Percentiles rank a stretch among this genome's conserved stretches.
Evolutionary conservation across 768 basidiomycete species (phyloP).

Genomic region (Leccinum aurantiacum): DNA sequence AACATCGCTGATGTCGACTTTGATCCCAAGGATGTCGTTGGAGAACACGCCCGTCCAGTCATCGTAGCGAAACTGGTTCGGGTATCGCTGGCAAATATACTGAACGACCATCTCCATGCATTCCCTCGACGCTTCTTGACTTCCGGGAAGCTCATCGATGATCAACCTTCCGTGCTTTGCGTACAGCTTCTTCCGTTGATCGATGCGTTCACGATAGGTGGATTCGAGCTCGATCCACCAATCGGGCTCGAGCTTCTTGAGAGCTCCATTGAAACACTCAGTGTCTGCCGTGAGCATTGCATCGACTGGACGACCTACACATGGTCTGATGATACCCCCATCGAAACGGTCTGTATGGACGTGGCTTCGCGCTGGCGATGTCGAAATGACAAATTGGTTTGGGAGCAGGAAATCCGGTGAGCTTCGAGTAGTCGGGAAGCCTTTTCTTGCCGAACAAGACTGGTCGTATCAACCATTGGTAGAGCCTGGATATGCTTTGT

Average conservation of each 20-base stretch:
- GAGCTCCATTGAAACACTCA: conserved; percentile 28
- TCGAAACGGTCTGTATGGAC: conserved; percentile 56
- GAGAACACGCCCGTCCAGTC: conserved; percentile 36
- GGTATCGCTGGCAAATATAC: conserved; percentile 57
- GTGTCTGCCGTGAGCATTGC: not conserved
- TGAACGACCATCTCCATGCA: conserved; percentile 57
- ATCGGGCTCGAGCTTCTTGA: conserved; percentile 50
- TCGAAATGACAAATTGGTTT: conserved; percentile 43
- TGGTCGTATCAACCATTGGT: conserved; percentile 9
- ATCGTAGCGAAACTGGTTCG: conserved; percentile 47
- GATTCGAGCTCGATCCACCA: conserved; percentile 60
- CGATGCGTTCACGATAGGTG: conserved; percentile 45
- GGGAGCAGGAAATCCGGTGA: conserved; percentile 47
- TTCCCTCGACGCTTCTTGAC: conserved; percentile 48
- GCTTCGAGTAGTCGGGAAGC: conserved; percentile 40
- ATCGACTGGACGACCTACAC: conserved; percentile 36
- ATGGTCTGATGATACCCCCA: conserved; percentile 60
- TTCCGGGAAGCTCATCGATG: conserved; percentile 48
- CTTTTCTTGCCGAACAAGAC: conserved; percentile 7
- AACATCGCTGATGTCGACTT: conserved; percentile 27
- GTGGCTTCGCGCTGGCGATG: conserved; percentile 41
- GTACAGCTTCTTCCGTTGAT: conserved; percentile 43
- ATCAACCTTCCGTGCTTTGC: conserved; percentile 40
- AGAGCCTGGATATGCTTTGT: not conserved
- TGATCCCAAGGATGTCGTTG: conserved; percentile 42